These are phyloP conservation scores for Aristolochia californica DNA, from an alignment of 164 flowering plant species.

Conservation along the genomic window DNA sequence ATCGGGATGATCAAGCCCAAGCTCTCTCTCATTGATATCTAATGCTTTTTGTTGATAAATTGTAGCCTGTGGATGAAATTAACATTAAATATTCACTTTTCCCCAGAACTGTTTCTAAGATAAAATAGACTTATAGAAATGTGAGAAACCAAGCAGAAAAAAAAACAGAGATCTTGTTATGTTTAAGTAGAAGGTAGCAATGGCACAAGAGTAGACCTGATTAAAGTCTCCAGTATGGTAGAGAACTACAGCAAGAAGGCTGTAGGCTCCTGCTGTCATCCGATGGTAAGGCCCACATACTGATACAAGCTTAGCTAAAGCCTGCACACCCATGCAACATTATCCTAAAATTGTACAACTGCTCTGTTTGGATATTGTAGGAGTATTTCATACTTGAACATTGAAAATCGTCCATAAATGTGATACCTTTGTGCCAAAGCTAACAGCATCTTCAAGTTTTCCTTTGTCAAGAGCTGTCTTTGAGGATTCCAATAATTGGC, in stretches of 20 bases:
- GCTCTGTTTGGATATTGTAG: neutral
- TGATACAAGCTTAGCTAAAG: constrained; percentile 87
- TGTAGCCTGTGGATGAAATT: constrained; percentile 54
- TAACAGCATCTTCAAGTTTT: constrained; percentile 98
- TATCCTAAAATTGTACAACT: neutral
- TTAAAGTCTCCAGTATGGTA: constrained; percentile 99
- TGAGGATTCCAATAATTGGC: constrained; percentile 91
- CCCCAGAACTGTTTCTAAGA: neutral
- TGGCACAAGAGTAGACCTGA: constrained; percentile 46
- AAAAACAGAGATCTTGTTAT: neutral
- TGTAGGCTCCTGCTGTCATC: constrained; percentile 99
- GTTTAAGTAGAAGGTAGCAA: neutral
- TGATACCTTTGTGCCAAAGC: constrained; percentile 86
- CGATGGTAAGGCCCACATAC: constrained; percentile 99
- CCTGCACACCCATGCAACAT: constrained; percentile 32
- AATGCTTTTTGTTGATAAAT: constrained; percentile 96
- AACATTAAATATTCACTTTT: neutral
- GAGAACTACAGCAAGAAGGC: constrained; percentile 94
- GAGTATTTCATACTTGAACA: too few relatives aligned
- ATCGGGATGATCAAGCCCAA: constrained; percentile 99
- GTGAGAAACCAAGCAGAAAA: neutral
- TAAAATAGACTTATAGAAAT: neutral
- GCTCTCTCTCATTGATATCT: constrained; percentile 96
- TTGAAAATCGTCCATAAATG: neutral
- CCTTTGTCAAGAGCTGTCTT: constrained; percentile 98